Evolutionary conservation across 2,329 filamentous ascomycete genomes (phyloP), one percentile per base, ranked within the genome.

Genomic region (Aureobasidium sp.): DNA sequence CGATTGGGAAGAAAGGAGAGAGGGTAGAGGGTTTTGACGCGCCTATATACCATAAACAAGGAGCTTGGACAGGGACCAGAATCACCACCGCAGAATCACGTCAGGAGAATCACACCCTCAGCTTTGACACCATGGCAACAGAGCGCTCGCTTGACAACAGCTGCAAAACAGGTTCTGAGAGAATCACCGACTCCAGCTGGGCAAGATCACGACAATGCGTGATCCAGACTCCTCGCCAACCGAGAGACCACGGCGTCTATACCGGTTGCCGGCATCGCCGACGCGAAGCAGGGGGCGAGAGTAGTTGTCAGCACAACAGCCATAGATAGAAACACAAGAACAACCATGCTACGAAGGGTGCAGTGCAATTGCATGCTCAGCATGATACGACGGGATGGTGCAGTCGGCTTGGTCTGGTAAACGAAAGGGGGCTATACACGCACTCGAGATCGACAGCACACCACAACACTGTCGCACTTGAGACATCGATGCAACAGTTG

Each of bases 111-210:
- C 50, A 42, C 50, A 5, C 29, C 35, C 37, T 31, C 50, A 42
- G 25, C 35, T 54, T 54, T 8, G 47, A 51, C 47, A 38, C 50
- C 50, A 40, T 40, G 31, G 35, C 50, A 54, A 54, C 25, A 54
- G 50, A 54, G 50, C 21, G 27, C 42, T 54, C 4, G 37, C 50
- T 31, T 31, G n/a, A n/a, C n/a, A n/a, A n/a, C n/a, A n/a, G n/a
- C n/a, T n/a, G n/a, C 37, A 43, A 43, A 55, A 33, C 38, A 55
- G 51, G 38, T 29, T 54, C 33, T 27, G 33, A 19, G 35, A 42
- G 9, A 21, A 51, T 40, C 27, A 33, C 40, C 2, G 13, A 31
- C n/a, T 6, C 37, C 27, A 55, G 37, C 37, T 43, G 43, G 19
- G 51, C 51, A 29, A 37, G 23, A 55, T 31, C 51, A 55, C 19